Evolutionary conservation across 1,139 yeast genomes (phyloP), one percentile per base, ranked within the genome.

Genomic region (Suhomyces choctaworum): DNA sequence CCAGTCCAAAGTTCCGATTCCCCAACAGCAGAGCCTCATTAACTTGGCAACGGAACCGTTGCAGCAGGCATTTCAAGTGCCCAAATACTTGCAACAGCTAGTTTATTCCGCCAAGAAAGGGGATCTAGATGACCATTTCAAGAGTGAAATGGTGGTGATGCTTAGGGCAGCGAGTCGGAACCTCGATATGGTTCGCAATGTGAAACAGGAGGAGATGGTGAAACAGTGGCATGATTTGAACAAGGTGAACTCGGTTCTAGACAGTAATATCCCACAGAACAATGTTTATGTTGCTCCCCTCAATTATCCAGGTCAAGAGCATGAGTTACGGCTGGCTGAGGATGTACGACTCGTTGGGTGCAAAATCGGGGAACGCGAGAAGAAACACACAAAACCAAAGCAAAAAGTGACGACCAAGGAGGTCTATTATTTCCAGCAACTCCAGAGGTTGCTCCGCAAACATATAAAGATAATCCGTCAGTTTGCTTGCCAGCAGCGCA

Each of bases 401-500:
- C n/a, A n/a, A n/a, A n/a, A n/a, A n/a, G n/a, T n/a, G n/a, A n/a
- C n/a, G n/a, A n/a, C n/a, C n/a, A n/a, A n/a, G n/a, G n/a, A n/a
- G n/a, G n/a, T 22, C 24, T 7, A 22, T 8, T 7, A 5, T 5
- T 23, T 29, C 12, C 8, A 23, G 10, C 16, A n/a, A 20, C 15
- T 23, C 9, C 28, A 16, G 14, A 16, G n/a, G 8, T 15, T 13
- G 7, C 5, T 34, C 14, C 20, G 11, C 21, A 17, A 11, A 14
- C 32, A 32, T 9, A 20, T 20, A 10, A 16, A 27, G 13, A 22
- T 13, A 4, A 16, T 29, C 2, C 12, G 17, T 13, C 20, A 26
- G 19, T 55, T 53, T 31, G 31, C 38, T 32, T 31, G 36, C 13
- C 23, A 20, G 7, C 62, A 57, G 37, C 27, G 36, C 11, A 22